Conservation (phyloP, 192 early-diverging fungal species). For the Entophlyctis luteolus region DNA sequence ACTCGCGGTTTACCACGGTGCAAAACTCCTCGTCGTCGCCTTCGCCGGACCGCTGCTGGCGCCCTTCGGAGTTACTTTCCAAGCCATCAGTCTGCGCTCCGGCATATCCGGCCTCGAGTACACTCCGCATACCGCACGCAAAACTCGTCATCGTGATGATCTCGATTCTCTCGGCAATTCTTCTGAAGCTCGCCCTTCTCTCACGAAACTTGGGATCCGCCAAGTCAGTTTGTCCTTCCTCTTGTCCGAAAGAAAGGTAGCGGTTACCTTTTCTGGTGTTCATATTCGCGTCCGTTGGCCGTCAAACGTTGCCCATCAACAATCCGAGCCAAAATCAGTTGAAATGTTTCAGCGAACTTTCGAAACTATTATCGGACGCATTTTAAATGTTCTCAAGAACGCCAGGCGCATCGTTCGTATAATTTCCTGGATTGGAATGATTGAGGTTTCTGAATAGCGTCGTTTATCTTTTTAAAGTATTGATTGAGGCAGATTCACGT, state of each 20-base stretch:
- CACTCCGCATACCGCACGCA: neutral
- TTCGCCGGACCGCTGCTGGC: neutral
- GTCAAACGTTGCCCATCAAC: no score
- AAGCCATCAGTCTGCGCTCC: neutral
- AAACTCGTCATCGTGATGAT: neutral
- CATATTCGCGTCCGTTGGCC: neutral
- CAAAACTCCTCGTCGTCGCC: neutral
- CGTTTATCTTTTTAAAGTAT: neutral
- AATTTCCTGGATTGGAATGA: neutral
- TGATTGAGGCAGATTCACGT: neutral
- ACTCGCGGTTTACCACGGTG: slow-evolving; percentile 5
- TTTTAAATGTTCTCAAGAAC: neutral
- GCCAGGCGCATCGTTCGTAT: slow-evolving; percentile 4
- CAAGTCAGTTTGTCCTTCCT: neutral
- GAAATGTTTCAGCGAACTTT: neutral
- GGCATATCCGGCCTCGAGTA: slow-evolving; percentile 2
- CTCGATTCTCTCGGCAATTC: neutral
- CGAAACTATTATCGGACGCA: neutral
- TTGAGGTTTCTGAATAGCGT: neutral
- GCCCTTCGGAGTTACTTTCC: slow-evolving; percentile 14
- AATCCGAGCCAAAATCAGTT: neutral
- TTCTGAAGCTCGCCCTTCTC: neutral
- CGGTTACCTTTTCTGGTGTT: neutral
- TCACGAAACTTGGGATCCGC: neutral
- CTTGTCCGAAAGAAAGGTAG: neutral